A percentile compares a stretch with the other conserved stretches of the same genome.
Conservation (phyloP, 164 flowering plant species). For the Houttuynia cordata region DNA sequence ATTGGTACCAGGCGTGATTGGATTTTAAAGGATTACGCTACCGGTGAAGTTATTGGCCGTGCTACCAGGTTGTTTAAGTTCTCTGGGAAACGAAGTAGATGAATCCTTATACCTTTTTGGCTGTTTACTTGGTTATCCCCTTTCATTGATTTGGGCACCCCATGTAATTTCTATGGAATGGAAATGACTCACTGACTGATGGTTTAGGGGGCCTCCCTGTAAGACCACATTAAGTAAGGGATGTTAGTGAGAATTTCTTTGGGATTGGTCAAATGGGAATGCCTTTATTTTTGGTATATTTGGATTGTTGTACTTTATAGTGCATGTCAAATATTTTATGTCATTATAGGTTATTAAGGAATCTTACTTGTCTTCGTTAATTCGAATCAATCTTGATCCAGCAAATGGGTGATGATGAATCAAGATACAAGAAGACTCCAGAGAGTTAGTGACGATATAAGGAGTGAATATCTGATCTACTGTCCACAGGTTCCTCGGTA, state of each 20-base stretch:
- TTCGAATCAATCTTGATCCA: conserved; percentile 20
- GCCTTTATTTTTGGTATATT: no score
- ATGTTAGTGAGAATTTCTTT: not conserved
- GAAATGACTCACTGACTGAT: not conserved
- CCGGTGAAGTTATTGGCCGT: conserved; percentile 81
- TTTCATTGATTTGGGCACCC: not conserved
- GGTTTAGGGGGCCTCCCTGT: not conserved
- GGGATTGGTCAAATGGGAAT: not conserved
- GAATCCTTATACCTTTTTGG: no score
- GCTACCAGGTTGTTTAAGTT: conserved; percentile 65
- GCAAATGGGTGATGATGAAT: conserved; percentile 94
- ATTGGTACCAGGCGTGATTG: conserved; percentile 94
- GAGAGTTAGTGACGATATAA: conserved; percentile 75
- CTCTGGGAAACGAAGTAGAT: no score
- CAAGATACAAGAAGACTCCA: conserved; percentile 74
- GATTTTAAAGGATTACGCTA: conserved; percentile 79
- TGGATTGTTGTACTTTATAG: not conserved
- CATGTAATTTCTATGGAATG: not conserved
- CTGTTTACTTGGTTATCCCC: no score
- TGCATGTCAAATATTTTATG: no score
- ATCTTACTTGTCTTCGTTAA: not conserved
- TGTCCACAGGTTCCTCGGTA: conserved; percentile 71
- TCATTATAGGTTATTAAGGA: not conserved
- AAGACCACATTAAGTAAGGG: not conserved
- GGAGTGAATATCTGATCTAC: conserved; percentile 54